Conservation (phyloP, 768 basidiomycete genomes). For the Serendipita sp. region DNA sequence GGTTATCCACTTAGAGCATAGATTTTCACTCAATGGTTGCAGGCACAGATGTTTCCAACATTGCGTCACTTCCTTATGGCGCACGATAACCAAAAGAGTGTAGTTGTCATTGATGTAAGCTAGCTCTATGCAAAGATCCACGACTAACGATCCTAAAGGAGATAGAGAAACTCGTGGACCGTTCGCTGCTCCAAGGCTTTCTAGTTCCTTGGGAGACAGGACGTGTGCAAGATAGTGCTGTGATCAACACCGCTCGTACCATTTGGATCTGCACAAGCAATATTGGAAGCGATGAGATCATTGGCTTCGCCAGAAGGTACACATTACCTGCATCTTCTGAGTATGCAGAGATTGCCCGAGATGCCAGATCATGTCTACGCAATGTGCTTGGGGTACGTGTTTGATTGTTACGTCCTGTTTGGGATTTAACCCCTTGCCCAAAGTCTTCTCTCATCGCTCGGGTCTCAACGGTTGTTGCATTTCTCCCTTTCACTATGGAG, state of each 20-base stretch:
- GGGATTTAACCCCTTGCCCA: neutral
- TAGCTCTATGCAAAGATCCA: neutral
- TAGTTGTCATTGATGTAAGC: conserved; percentile 1
- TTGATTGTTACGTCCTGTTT: neutral
- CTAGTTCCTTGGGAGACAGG: conserved; percentile 1
- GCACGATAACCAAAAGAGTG: neutral
- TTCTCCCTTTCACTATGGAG: neutral
- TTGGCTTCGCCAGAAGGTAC: neutral
- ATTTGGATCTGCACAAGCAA: neutral
- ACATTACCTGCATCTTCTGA: neutral
- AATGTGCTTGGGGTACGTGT: neutral
- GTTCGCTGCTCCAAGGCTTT: neutral
- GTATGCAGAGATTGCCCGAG: neutral
- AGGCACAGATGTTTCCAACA: neutral
- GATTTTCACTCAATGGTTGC: neutral
- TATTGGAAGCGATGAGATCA: neutral
- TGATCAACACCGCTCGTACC: neutral
- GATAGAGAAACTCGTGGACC: neutral
- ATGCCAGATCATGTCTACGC: neutral
- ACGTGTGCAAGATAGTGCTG: neutral
- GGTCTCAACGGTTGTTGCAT: neutral
- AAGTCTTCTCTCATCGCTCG: neutral
- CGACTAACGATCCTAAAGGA: neutral
- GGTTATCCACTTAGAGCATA: neutral
- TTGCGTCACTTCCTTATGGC: neutral